Conservation (phyloP, 2,329 filamentous ascomycete genomes). For the Phialophora verrucosa region DNA sequence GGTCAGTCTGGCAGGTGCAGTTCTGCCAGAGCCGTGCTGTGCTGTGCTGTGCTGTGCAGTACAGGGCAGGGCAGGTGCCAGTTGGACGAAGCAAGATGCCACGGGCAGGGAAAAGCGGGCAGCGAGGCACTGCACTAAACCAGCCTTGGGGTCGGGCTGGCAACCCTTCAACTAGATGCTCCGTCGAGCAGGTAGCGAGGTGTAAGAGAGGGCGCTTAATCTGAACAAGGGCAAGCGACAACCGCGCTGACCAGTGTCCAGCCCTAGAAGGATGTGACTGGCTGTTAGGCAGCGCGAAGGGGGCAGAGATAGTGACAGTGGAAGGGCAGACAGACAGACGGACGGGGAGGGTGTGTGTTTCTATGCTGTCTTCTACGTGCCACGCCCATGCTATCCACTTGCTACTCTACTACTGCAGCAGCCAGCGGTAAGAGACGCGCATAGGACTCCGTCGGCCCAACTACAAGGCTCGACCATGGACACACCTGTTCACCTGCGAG, state of each 20-base stretch:
- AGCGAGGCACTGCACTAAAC: constrained; percentile 6
- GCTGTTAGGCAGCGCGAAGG: constrained; percentile 8
- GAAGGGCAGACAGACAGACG: not conserved
- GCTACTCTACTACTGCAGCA: not conserved
- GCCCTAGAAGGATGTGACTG: not conserved
- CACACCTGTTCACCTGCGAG: not conserved
- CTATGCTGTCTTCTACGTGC: constrained; percentile 8
- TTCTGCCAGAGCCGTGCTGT: not conserved
- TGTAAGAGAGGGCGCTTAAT: constrained; percentile 7
- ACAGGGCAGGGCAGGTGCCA: constrained; percentile 8
- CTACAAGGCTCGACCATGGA: constrained; percentile 9
- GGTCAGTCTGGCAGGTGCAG: constrained; percentile 27
- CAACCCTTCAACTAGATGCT: not conserved
- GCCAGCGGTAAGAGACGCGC: constrained; percentile 17
- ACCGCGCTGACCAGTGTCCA: constrained; percentile 9
- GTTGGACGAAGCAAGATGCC: constrained; percentile 18
- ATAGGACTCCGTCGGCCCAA: not conserved
- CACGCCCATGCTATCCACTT: constrained; percentile 6
- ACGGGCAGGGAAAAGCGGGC: constrained; percentile 7
- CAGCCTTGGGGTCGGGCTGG: constrained; percentile 3
- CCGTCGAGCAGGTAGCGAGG: constrained; percentile 5
- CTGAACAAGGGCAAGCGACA: constrained; percentile 13
- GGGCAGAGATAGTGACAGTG: constrained; percentile 13
- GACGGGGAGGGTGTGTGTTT: constrained; percentile 10
- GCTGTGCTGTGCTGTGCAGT: not conserved